Conservation (phyloP, 306 rosid genomes). For the Elaeagnus macrophylla region DNA sequence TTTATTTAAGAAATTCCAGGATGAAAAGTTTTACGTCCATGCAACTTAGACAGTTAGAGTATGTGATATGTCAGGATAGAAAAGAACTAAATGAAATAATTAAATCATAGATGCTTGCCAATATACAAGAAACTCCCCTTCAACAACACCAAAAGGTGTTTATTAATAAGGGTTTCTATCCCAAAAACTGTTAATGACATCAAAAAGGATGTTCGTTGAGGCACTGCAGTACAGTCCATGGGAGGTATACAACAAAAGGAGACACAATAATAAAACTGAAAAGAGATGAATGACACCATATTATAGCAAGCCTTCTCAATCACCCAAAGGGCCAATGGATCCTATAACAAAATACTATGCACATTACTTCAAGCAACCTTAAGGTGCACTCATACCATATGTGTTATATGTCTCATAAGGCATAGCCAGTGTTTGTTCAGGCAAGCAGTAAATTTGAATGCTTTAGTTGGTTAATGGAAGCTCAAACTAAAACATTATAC, state of each 20-base stretch:
- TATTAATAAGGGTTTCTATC: not conserved
- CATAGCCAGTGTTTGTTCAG: too few relatives aligned
- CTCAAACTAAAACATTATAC: too few relatives aligned
- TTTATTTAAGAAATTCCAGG: constrained; percentile 4
- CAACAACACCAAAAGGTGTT: not conserved
- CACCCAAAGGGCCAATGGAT: too few relatives aligned
- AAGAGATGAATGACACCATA: not conserved
- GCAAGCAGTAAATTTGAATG: too few relatives aligned
- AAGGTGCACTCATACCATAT: too few relatives aligned
- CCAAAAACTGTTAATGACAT: not conserved
- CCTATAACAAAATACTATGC: too few relatives aligned
- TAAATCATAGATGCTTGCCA: not conserved
- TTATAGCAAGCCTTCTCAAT: too few relatives aligned
- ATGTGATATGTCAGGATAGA: too few relatives aligned
- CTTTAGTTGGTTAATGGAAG: too few relatives aligned
- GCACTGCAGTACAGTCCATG: too few relatives aligned
- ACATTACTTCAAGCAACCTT: too few relatives aligned
- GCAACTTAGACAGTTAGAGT: not conserved
- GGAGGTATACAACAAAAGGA: not conserved
- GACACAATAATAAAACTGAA: not conserved
- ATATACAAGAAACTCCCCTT: not conserved
- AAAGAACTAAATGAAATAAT: not conserved
- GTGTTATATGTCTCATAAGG: too few relatives aligned
- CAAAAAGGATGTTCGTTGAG: not conserved
- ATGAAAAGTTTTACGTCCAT: not conserved